Base-by-base conservation (phyloP, 768 basidiomycete species). In the Auricularia cornea region DNA sequence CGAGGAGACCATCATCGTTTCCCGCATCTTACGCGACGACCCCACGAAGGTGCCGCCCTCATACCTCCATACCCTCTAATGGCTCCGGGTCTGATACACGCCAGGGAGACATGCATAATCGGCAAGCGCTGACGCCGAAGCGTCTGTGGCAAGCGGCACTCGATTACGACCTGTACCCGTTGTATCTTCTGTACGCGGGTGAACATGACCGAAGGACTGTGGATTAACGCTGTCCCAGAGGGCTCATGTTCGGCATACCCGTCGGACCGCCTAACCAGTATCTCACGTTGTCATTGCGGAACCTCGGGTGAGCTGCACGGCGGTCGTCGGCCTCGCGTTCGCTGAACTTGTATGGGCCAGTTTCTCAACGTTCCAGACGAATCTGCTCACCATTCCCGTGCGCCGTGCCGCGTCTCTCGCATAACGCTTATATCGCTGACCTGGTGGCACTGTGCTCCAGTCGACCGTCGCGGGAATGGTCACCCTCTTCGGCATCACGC, bases 1-100 rank as follows among this genome's bases (percentile, higher is more conserved):
- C 10, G 86, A 87, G 68, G 86, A 87, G 69, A 72, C 76, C 31
- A 86, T 88, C 64, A 83, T 85, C 72, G 85, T 87, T 40, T 86
- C 85, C 67, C 78, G 82, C 40, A 81, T 88, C 4, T 72, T 87
- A 3, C 80, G 85, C 16, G 86, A 87, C 68, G 86, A 89, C 67
- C 86, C 86, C 3, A 48, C 44, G 20, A 48, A 48, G 44, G 44
- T 48, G 20, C 6, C 38, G 38, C 38, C 38, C 6, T 48, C 20
- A 18, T 48, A 14, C 12, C 11, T 20, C 16, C 20, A 48, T 12
- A 48, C 44, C 20, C 23, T 23, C n/a, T n/a, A n/a, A n/a, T n/a
- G n/a, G 44, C 44, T 48, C 44, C 5, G 20, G 44, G 20, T 48
- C 6, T 20, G 6, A 18, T 75, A 83, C 5, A 87, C 87, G 69